A percentile compares a stretch with the other conserved stretches of the same genome.
These are phyloP conservation scores for Trifolium fragiferum DNA, from an alignment of 306 rosid species.

Conservation along the genomic window DNA sequence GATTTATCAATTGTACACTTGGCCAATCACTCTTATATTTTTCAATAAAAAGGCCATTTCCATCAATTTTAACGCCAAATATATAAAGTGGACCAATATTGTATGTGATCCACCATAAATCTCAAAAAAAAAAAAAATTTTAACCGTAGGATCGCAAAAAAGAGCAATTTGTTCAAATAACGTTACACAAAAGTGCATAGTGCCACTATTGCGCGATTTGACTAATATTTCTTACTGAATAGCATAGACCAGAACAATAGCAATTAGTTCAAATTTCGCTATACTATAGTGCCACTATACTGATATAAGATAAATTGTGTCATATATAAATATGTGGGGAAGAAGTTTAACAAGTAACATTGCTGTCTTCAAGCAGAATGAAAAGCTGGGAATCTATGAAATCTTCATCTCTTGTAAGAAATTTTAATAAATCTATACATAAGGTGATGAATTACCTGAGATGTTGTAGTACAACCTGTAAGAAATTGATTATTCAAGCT, in stretches of 20 bases:
- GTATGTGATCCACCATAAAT: no score
- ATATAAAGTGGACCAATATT: no score
- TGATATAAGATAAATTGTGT: neutral
- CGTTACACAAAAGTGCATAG: neutral
- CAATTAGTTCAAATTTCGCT: neutral
- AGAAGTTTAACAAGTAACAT: neutral
- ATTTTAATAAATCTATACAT: neutral
- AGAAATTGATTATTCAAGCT: conserved; percentile 22
- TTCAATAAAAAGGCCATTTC: no score
- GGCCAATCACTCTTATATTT: no score
- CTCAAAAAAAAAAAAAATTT: no score
- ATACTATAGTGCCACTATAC: neutral
- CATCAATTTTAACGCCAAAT: no score
- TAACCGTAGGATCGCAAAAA: neutral
- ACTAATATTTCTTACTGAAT: neutral
- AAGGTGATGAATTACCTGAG: conserved; percentile 26
- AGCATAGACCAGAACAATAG: neutral
- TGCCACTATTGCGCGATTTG: neutral
- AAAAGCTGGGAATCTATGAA: neutral
- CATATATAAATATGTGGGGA: conserved; percentile 3
- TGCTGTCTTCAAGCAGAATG: neutral
- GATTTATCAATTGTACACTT: no score
- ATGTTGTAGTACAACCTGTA: neutral
- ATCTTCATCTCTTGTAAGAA: neutral
- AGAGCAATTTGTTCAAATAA: neutral